Base-by-base conservation (phyloP, 116 monocot species). In the Phalaenopsis hybrid region DNA sequence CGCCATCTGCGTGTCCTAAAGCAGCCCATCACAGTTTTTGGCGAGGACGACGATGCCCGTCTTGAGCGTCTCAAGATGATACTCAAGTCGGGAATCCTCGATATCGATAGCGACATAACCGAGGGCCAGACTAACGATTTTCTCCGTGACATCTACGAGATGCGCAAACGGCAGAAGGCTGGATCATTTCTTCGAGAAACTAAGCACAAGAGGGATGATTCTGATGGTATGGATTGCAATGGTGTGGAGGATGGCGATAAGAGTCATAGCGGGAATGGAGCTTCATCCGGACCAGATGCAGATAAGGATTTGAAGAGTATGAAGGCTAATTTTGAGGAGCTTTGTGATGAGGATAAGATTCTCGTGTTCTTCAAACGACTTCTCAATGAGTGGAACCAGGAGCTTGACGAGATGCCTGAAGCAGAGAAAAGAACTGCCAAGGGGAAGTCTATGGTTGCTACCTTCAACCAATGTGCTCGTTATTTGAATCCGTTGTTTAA, bases 101-200 rank as follows among this genome's bases (percentile, higher is more conserved):
- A 98, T 74, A 88, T 89, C 20, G 95, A 95, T 70, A 91, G 89
- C 83, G 98, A 95, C 75, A 98, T 94, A 90, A 91, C 85, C 6
- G 94, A 97, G 79, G 98, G 98, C 2, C 98, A 98, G 87, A 90
- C 98, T 15, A 98, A 98, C 49, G 98, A 98, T 75, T 98, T 98
- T 84, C 88, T 98, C 65, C 86, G 95, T 28, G 98, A 98, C 85
- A 98, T 98, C 34, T 88, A 89, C 74, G 94, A 94, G 88, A 87
- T 98, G 55, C 92, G 89, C 59, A 91, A 93, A 88, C 80, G 95
- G 59, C 95, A 94, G 84, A 90, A 89, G 82, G 75, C 86, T 1
- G 92, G 89, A 0, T 81, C 81, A 7, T 80, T 77, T 5, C 67
- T 79, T 21, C 81, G 75, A 41, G 83, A 85, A 48, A 77, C 77